Evolutionary conservation across 192 early-diverging fungal species (phyloP).

Genomic region (Radiomyces spectabilis): DNA sequence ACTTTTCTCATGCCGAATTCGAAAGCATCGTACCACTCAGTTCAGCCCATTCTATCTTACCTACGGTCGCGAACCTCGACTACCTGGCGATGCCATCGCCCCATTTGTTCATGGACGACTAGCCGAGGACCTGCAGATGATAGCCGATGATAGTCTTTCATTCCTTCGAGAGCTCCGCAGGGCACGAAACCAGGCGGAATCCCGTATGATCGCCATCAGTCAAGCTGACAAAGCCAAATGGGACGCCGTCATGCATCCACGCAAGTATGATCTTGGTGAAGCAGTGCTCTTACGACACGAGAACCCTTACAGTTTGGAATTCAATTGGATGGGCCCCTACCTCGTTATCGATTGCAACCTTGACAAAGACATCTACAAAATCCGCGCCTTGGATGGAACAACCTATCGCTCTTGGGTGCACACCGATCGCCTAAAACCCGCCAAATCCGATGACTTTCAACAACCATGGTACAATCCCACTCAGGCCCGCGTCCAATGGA

Average conservation of each 20-base stretch:
- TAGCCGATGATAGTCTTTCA: no score
- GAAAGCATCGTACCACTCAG: no score
- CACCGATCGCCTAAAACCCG: not conserved
- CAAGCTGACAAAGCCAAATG: not conserved
- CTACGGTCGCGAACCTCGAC: no score
- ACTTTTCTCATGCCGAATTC: no score
- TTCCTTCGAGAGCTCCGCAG: no score
- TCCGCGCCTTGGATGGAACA: not conserved
- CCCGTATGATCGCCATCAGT: not conserved
- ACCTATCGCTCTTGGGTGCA: not conserved
- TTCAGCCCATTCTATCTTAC: no score
- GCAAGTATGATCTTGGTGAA: not conserved
- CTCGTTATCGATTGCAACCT: not conserved
- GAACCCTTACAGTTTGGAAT: not conserved
- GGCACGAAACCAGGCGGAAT: not conserved
- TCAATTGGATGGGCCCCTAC: not conserved
- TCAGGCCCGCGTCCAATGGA: not conserved
- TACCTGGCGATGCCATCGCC: no score
- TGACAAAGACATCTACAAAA: not conserved
- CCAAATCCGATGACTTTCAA: not conserved
- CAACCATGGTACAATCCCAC: not conserved
- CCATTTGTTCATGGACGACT: no score
- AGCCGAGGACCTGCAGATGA: not conserved
- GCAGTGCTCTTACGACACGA: not conserved
- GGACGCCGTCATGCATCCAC: not conserved